Evolutionary conservation across 495 filamentous ascomycete genomes (phyloP), one percentile per base, ranked within the genome.

Genomic region (Aspergillus steynii): DNA sequence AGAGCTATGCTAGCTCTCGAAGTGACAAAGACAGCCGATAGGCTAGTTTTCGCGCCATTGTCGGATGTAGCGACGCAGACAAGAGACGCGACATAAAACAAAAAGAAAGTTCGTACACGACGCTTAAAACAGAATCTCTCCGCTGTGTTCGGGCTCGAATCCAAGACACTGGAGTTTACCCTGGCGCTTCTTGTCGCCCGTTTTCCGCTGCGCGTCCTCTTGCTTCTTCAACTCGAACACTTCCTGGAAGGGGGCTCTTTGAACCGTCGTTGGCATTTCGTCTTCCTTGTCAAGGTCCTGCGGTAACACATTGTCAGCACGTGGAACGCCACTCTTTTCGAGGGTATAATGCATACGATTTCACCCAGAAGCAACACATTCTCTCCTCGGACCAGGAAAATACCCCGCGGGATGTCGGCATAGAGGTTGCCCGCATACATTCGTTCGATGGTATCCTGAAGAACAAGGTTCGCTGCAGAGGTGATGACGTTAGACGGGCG

Each of bases 211-310:
- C 50, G 70, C 76, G 45, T 88, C 84, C 65, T 85, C 86, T 65
- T 89, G 79, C 68, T 90, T 90, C 63, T 88, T 88, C 20, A 93
- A 71, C 45, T 84, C 84, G 68, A 88, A 83, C 9, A 96, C 92
- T 61, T 89, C 77, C 58, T 87, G 82, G 29, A 86, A 78, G 0
- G 90, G 82, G 2, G 84, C 93, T 67, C 84, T 78, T 61, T 86
- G 83, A 65, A 88, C 86, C 0, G 85, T 83, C 29, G 85, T 75
- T 0, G 93, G 93, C 45, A 92, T 76, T 51, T 96, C 87, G 73
- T 98, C 94, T 74, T 98, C 94, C 65, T 89, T 92, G 76, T 98
- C 94, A 20, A 97, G 84, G 67, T 98, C 94, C 87, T 90, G 49
- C 15, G 60, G 42, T 56, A 7, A 62, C 20, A 25, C 20, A 56